Conservation (phyloP, 305 asterid genomes). For the Fraxinus ornus region DNA sequence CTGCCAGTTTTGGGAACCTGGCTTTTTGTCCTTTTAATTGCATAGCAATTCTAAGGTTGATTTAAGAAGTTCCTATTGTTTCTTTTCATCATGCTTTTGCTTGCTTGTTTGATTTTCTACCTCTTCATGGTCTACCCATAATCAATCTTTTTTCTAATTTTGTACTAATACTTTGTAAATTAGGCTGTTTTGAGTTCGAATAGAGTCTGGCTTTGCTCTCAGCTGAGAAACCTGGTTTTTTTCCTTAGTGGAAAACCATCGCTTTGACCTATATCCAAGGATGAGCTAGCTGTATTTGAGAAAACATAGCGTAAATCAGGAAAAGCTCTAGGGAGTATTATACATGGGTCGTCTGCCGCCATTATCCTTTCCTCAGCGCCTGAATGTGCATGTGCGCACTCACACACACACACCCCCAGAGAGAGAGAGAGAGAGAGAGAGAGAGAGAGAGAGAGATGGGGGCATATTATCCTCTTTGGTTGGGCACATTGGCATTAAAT, state of each 20-base stretch:
- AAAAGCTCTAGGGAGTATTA: neutral
- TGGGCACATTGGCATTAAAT: neutral
- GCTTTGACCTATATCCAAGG: neutral
- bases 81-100: neutral
- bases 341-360: neutral
- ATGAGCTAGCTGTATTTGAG: neutral
- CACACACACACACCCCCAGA: neutral
- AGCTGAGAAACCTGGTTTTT: neutral
- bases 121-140: neutral
- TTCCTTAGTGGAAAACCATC: neutral
- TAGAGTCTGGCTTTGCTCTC: neutral
- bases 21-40: neutral
- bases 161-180: neutral
- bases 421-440: too few relatives aligned
- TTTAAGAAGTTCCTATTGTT: neutral
- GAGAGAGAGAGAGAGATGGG: neutral
- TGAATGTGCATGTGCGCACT: neutral
- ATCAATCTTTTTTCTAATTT: neutral
- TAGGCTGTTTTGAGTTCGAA: neutral
- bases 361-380: neutral
- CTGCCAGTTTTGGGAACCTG: neutral
- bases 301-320: neutral
- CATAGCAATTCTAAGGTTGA: neutral
- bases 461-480: neutral
- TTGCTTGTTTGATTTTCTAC: neutral